Evolutionary conservation across 257 asterid genomes (phyloP).

Genomic region (Solanum lycopersicoides): DNA sequence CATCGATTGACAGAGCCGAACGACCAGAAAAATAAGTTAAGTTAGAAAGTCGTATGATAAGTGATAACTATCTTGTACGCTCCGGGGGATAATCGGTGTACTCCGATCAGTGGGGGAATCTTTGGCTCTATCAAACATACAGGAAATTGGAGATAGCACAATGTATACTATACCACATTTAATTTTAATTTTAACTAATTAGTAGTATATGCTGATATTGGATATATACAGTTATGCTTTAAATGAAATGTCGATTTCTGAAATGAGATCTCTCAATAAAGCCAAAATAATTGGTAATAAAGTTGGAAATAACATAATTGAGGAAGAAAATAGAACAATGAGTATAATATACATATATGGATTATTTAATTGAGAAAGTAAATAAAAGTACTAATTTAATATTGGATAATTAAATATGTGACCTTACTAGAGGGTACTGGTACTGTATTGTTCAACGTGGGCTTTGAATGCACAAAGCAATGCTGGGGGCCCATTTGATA

Average conservation of each 20-base stretch:
- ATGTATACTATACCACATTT: background rate
- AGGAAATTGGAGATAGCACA: background rate
- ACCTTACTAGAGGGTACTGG: background rate
- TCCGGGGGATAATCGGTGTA: too few species aligned
- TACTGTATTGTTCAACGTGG: background rate
- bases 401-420: background rate
- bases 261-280: background rate
- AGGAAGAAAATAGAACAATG: background rate
- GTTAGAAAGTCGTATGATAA: too few species aligned
- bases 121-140: too few species aligned
- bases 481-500: background rate
- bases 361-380: background rate
- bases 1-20: too few species aligned
- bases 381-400: background rate
- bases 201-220: background rate
- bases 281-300: background rate
- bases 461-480: background rate
- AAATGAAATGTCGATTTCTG: background rate
- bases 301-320: background rate
- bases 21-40: too few species aligned
- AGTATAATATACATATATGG: background rate
- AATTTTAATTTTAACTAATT: background rate
- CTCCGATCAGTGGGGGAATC: too few species aligned
- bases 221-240: background rate
- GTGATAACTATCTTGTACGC: too few species aligned